Evolutionary conservation across 2,329 filamentous ascomycete genomes (phyloP).

Genomic region (Teratosphaeria pseudoeucalypti): DNA sequence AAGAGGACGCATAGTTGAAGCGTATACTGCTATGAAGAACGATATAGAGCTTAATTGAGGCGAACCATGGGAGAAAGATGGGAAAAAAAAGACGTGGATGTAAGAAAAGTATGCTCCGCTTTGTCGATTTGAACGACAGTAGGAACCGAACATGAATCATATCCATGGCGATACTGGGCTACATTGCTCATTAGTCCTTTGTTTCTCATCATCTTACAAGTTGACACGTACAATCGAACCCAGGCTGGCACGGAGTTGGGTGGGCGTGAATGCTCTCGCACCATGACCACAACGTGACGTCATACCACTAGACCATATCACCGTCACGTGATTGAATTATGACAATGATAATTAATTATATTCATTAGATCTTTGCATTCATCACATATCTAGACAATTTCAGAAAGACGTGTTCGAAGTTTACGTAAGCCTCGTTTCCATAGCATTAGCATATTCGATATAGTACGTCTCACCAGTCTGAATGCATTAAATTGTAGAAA

Average conservation of each 20-base stretch:
- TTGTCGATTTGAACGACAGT: neutral
- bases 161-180: neutral
- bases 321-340: neutral
- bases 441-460: too few species aligned
- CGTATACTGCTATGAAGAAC: too few species aligned
- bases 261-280: neutral
- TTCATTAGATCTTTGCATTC: too few species aligned
- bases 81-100: neutral
- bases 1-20: too few species aligned
- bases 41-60: neutral
- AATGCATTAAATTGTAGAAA: too few species aligned
- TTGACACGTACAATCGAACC: constrained; percentile 6
- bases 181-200: neutral
- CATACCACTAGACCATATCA: constrained; percentile 11
- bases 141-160: neutral
- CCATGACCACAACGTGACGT: constrained; percentile 7
- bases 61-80: neutral
- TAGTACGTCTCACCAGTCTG: too few species aligned
- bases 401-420: too few species aligned
- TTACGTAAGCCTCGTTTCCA: too few species aligned
- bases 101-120: neutral
- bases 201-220: neutral
- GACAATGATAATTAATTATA: too few species aligned
- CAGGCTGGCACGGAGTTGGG: constrained; percentile 7
- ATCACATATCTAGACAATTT: too few species aligned